Conservation (phyloP, 495 filamentous ascomycete genomes). For the Glutinoglossum americanum region DNA sequence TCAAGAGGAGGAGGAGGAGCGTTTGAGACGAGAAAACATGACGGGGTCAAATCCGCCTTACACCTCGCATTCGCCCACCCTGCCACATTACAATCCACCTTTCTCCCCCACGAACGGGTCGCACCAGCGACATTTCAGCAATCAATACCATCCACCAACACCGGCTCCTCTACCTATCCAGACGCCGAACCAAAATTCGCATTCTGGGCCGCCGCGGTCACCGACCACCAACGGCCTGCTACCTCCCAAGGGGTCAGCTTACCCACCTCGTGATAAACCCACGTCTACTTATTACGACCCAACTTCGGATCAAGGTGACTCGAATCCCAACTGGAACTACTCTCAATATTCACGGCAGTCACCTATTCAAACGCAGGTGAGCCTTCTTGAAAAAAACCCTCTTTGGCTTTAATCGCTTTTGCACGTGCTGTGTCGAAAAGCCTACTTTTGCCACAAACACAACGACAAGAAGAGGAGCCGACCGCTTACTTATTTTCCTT, state of each 20-base stretch:
- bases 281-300: constrained; percentile 27
- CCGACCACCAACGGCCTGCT: constrained; percentile 14
- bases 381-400: background rate
- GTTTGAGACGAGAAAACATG: constrained; percentile 3
- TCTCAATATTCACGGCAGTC: background rate
- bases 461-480: background rate
- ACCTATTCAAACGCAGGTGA: constrained; percentile 2
- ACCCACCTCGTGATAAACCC: constrained; percentile 12
- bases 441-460: background rate
- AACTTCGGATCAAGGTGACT: constrained; percentile 19
- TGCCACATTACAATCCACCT: constrained; percentile 8
- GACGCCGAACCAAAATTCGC: constrained; percentile 8
- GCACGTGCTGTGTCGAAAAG: background rate
- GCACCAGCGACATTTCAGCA: constrained; percentile 1
- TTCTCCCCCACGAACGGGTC: constrained; percentile 12
- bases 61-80: constrained; percentile 13
- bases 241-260: constrained; percentile 13
- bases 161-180: constrained; percentile 7
- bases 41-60: constrained; percentile 7
- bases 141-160: constrained; percentile 7
- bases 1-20: constrained; percentile 4
- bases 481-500: constrained; percentile 7
- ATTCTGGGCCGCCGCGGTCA: constrained; percentile 5
- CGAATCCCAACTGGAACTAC: constrained; percentile 13
- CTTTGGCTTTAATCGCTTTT: too few species aligned